Base-by-base conservation (phyloP, 257 asterid species). In the Solanum dulcamara region DNA sequence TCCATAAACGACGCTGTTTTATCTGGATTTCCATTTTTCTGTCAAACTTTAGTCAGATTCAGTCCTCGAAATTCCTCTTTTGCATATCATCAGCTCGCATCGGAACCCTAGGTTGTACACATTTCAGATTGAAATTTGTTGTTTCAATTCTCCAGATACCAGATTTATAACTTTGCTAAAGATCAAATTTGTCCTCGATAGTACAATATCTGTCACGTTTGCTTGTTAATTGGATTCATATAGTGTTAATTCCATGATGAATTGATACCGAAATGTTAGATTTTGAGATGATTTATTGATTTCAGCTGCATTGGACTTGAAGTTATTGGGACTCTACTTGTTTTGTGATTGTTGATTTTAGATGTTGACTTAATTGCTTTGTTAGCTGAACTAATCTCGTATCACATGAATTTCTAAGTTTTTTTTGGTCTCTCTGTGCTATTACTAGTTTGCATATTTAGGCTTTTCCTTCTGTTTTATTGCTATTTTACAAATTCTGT, bases 81-180 rank as follows among this genome's bases (percentile, higher is more conserved):
- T 53, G 46, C 83, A 83, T 87, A 53, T 37, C 85, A 53, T 37
- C 85, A 80, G 85, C 60, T 84, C 85, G 30, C 83, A 79, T 87
- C 85, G 84, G 80, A 91, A 90, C 90, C 96, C 95, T 93, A 91
- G 93, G 96, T 92, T 42, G 90, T 59, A 55, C 44, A 35, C 38
- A 48, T 68, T 48, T 75, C 86, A 12, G 68, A 50, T 68, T 75
- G 60, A 75, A 26, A 26, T 75, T 26, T 26, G 40, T 24, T 44
- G 60, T 75, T 74, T 4, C 15, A 37, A 26, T 71, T 71, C 20
- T 37, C 15, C 12, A 28, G 22, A 4, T 42, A 46, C 2, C 15
- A 46, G 60, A 75, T 75, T 75, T 15, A 26, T 14, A 30, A 32
- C 33, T 75, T 75, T 44, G 60, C 14, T 26, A 9, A 26, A 14